These are phyloP conservation scores for Amanita inopinata DNA, from an alignment of 768 basidiomycete species.

Conservation along the genomic window DNA sequence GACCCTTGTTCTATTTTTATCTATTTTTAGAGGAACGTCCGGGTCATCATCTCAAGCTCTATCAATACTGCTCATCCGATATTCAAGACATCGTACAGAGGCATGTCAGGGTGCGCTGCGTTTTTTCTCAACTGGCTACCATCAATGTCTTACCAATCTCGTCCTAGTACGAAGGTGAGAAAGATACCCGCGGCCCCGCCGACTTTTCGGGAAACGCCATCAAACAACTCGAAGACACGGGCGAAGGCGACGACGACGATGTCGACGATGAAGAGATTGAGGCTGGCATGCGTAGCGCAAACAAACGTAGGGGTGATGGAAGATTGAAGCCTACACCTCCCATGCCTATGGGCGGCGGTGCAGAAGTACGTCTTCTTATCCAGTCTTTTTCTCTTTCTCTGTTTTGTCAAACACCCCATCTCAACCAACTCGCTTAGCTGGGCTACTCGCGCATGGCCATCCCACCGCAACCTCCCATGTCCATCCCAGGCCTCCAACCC, in stretches of 20 bases:
- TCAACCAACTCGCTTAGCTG: conserved; percentile 16
- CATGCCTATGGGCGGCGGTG: not conserved
- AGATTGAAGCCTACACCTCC: conserved; percentile 20
- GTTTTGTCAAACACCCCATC: conserved; percentile 12
- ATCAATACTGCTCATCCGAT: conserved; percentile 71
- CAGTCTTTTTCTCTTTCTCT: not conserved
- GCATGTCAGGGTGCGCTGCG: conserved; percentile 36
- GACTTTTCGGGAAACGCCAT: conserved; percentile 33
- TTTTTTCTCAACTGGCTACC: conserved; percentile 5
- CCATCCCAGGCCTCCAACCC: conserved; percentile 18
- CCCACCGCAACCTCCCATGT: conserved; percentile 21
- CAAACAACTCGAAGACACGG: conserved; percentile 24
- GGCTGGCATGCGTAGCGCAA: conserved; percentile 11
- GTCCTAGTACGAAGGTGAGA: conserved; percentile 41
- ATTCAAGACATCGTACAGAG: conserved; percentile 62
- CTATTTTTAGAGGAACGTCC: conserved; percentile 53
- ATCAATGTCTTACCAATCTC: conserved; percentile 12
- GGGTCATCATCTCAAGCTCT: conserved; percentile 73
- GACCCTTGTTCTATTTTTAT: conserved; percentile 35
- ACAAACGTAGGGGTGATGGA: conserved; percentile 24
- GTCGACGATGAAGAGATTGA: conserved; percentile 31
- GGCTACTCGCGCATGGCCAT: conserved; percentile 19
- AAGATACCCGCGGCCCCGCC: conserved; percentile 33
- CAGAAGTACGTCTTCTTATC: conserved; percentile 1
- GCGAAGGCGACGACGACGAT: conserved; percentile 32